A percentile compares a stretch with the other conserved stretches of the same genome.
Conservation (phyloP, 2,329 filamentous ascomycete genomes). For the Curvularia verruculosa region DNA sequence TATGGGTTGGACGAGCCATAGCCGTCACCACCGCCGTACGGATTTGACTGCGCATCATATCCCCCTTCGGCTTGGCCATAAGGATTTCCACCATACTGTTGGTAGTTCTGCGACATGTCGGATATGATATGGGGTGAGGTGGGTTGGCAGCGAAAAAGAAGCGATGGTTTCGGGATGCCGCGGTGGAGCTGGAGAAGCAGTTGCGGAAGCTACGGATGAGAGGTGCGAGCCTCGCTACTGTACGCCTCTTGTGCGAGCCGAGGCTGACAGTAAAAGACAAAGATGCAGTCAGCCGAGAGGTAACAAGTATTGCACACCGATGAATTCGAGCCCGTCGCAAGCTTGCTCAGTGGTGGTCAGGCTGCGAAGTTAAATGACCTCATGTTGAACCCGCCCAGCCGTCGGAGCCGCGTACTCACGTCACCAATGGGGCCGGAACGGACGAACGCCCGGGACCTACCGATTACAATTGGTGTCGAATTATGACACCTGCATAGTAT, state of each 20-base stretch:
- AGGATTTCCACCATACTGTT: slow-evolving; percentile 51
- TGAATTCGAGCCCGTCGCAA: slow-evolving; percentile 9
- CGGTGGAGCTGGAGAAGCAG: slow-evolving; percentile 27
- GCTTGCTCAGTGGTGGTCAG: slow-evolving; percentile 24
- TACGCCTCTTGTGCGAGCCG: slow-evolving; percentile 8
- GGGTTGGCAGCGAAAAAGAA: slow-evolving; percentile 10
- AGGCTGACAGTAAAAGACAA: slow-evolving; percentile 12
- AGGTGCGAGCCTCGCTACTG: slow-evolving; percentile 7
- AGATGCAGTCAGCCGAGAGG: not conserved
- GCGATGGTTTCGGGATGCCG: slow-evolving; percentile 27
- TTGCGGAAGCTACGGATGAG: slow-evolving; percentile 39
- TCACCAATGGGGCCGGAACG: slow-evolving; percentile 14
- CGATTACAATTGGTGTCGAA: not conserved
- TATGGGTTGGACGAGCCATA: slow-evolving; percentile 43
- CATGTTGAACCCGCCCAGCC: slow-evolving; percentile 18
- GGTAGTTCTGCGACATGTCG: slow-evolving; percentile 55
- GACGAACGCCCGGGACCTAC: not conserved
- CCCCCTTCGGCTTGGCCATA: slow-evolving; percentile 17
- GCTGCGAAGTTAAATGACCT: slow-evolving; percentile 20
- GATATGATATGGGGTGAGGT: slow-evolving; percentile 15
- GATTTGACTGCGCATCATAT: slow-evolving; percentile 35
- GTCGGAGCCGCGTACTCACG: slow-evolving; percentile 15
- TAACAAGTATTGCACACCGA: slow-evolving; percentile 3
- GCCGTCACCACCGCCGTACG: slow-evolving; percentile 47
- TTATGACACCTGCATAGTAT: not conserved